Percentiles rank a stretch among this genome's conserved stretches.
Conservation (phyloP, 2,329 filamentous ascomycete species). For the Pseudogymnoascus sp. region DNA sequence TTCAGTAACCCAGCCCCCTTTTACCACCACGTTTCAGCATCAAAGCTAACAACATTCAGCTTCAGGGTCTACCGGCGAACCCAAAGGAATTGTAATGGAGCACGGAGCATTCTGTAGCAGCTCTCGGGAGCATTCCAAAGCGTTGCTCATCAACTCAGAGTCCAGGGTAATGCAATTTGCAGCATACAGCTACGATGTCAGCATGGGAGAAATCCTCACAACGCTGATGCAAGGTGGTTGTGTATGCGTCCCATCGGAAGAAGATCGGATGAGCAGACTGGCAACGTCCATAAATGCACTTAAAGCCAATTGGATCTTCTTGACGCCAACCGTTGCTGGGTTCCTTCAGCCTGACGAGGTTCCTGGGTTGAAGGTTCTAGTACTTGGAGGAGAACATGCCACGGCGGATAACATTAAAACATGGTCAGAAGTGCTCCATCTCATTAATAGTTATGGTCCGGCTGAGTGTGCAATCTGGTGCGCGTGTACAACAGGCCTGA, state of each 20-base stretch:
- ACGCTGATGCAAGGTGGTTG: constrained; percentile 8
- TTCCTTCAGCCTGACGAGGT: constrained; percentile 80
- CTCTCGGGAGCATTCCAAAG: constrained; percentile 16
- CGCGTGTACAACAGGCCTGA: constrained; percentile 14
- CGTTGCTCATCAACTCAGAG: constrained; percentile 31
- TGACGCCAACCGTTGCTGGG: constrained; percentile 54
- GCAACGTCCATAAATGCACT: constrained; percentile 54
- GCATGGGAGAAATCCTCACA: constrained; percentile 7
- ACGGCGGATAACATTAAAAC: constrained; percentile 39
- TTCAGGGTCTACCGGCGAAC: constrained; percentile 43
- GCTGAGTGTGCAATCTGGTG: constrained; percentile 67
- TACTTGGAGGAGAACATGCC: constrained; percentile 89
- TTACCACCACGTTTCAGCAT: background rate
- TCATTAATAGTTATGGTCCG: constrained; percentile 60
- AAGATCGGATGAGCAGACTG: constrained; percentile 64
- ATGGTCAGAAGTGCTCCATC: constrained; percentile 31
- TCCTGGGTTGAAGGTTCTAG: constrained; percentile 59
- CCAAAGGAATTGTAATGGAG: constrained; percentile 39
- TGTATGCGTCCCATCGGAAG: constrained; percentile 60
- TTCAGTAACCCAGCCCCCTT: constrained; percentile 19
- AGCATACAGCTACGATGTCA: constrained; percentile 11
- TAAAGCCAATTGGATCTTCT: constrained; percentile 36
- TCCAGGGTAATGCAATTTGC: constrained; percentile 32
- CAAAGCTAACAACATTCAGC: constrained; percentile 16
- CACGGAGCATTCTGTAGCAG: constrained; percentile 19